These are phyloP conservation scores for Syncephalastrum sp. DNA, from an alignment of 371 early-diverging fungal species.

Conservation along the genomic window DNA sequence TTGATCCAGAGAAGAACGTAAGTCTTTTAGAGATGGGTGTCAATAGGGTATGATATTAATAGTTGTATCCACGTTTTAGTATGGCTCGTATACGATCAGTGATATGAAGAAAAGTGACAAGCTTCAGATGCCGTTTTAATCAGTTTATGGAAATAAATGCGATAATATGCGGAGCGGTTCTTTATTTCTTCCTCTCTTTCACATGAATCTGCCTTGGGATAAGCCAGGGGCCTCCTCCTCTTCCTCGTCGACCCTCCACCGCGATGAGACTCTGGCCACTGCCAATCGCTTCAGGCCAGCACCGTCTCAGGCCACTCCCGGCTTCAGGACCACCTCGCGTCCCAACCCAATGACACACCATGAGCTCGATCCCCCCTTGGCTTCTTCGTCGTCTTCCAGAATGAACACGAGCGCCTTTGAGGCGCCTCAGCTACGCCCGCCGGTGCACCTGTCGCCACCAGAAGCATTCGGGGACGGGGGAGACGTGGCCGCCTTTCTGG, in stretches of 20 bases:
- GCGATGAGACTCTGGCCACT: too few relatives aligned
- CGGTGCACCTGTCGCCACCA: background rate
- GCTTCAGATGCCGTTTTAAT: conserved; percentile 2
- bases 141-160: background rate
- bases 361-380: background rate
- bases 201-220: too few relatives aligned
- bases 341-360: too few relatives aligned
- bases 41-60: background rate
- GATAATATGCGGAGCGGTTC: too few relatives aligned
- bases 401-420: background rate
- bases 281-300: too few relatives aligned
- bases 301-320: too few relatives aligned
- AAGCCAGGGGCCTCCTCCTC: too few relatives aligned
- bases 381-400: conserved; percentile 2
- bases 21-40: conserved; percentile 7
- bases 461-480: conserved; percentile 24
- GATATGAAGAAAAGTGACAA: conserved; percentile 29
- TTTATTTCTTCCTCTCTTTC: too few relatives aligned
- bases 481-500: conserved; percentile 28
- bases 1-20: conserved; percentile 83
- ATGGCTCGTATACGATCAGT: conserved; percentile 81
- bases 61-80: conserved; percentile 33
- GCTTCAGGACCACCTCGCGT: too few relatives aligned
- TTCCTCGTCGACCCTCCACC: too few relatives aligned
- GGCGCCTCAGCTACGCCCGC: too few relatives aligned